Conservation (phyloP, 306 rosid genomes). For the Lathyrus sativus region DNA sequence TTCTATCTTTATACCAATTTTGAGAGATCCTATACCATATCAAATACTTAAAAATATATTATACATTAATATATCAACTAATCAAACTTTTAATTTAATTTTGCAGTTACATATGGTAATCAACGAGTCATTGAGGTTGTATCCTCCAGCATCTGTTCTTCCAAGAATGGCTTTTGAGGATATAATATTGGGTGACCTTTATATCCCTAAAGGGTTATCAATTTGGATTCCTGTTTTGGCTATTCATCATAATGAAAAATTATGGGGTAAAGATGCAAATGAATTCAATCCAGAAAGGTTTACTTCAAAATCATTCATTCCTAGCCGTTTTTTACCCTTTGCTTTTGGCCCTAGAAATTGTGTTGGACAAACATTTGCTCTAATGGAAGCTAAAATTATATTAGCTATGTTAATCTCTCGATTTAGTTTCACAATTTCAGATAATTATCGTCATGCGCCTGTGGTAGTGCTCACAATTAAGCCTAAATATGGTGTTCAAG, state of each 20-base stretch:
- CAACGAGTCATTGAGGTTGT: conserved; percentile 86
- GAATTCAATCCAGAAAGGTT: conserved; percentile 89
- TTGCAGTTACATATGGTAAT: conserved; percentile 89
- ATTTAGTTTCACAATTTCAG: conserved; percentile 70
- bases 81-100: not conserved
- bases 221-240: conserved; percentile 96
- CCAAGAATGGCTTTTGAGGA: conserved; percentile 95
- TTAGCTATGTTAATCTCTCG: conserved; percentile 75
- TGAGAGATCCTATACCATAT: no score
- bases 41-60: not conserved
- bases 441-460: conserved; percentile 85
- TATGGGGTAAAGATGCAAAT: conserved; percentile 95
- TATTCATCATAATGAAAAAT: conserved; percentile 82
- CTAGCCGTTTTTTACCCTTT: conserved; percentile 85
- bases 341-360: conserved; percentile 89
- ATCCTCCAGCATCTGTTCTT: conserved; percentile 90
- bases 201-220: conserved; percentile 87
- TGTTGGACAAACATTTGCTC: conserved; percentile 84
- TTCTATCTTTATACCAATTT: no score
- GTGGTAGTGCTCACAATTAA: conserved; percentile 83
- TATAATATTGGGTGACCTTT: conserved; percentile 72
- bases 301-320: conserved; percentile 62
- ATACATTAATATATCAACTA: conserved; percentile 4
- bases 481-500: conserved; percentile 93
- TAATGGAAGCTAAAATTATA: conserved; percentile 94